Evolutionary conservation across 2,329 filamentous ascomycete genomes (phyloP).

Genomic region (Diaporthe aspalathi): DNA sequence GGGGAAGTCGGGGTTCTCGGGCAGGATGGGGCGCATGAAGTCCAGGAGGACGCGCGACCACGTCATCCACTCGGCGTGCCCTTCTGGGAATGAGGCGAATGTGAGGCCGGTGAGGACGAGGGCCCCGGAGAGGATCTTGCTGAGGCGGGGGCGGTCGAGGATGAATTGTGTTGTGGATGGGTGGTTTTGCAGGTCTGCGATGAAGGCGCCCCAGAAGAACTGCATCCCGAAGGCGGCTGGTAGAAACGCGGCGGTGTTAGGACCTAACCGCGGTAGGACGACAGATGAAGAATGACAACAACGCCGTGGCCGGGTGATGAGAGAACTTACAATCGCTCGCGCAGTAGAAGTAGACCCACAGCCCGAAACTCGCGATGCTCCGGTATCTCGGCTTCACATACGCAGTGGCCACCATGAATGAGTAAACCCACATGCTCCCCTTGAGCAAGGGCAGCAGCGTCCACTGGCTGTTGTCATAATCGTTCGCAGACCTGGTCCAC

Average conservation of each 20-base stretch:
- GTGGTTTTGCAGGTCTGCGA: constrained; percentile 68
- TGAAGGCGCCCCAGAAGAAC: constrained; percentile 71
- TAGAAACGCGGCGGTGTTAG: constrained; percentile 35
- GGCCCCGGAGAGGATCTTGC: constrained; percentile 58
- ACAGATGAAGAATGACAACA: neutral
- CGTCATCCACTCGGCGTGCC: constrained; percentile 61
- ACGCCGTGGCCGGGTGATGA: constrained; percentile 40
- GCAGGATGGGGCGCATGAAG: constrained; percentile 58
- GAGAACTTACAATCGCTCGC: constrained; percentile 46
- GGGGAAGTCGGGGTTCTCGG: constrained; percentile 58
- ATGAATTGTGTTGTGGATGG: constrained; percentile 61
- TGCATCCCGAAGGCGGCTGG: constrained; percentile 65
- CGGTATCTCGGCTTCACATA: constrained; percentile 61
- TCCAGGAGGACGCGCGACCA: constrained; percentile 64
- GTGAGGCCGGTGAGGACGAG: constrained; percentile 65
- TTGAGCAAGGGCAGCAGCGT: constrained; percentile 65
- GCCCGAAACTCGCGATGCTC: constrained; percentile 57
- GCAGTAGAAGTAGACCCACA: constrained; percentile 64
- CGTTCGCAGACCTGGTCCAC: constrained; percentile 62
- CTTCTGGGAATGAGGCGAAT: constrained; percentile 70
- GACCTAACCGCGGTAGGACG: neutral
- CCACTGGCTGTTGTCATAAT: constrained; percentile 70
- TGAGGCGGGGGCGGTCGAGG: constrained; percentile 55
- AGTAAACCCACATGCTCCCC: constrained; percentile 66
- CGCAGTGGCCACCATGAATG: constrained; percentile 62